Evolutionary conservation across 495 filamentous ascomycete species (phyloP), one percentile per base, ranked within the genome.

Genomic region (Daldinia bambusicola): DNA sequence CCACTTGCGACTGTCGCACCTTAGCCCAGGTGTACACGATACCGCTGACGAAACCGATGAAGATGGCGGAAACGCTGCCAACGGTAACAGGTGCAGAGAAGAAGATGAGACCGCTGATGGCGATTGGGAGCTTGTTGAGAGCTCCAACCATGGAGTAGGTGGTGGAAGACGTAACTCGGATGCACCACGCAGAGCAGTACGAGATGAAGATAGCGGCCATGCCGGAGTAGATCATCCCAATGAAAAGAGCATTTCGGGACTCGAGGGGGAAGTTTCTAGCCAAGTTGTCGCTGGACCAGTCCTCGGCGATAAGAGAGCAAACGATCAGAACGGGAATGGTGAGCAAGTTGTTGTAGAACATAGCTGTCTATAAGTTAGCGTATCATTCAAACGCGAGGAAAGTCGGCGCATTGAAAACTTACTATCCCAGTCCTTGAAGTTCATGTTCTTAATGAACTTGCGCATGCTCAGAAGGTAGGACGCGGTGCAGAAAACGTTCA

Each of bases 381-480:
- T 51, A 38, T 30, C 61, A 32, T 1, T 0, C 9, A 53, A 43
- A 40, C 36, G 9, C 34, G 22, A 16, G 26, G 31, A 9, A 6
- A 13, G n/a, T 36, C 9, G 1, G n/a, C 43, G 20, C 30, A 14
- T 32, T 10, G 0, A 50, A 30, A 31, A 88, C 95, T 81, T 88
- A 98, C 94, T 97, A 80, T 99, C 95, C 82, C 96, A 98, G 77
- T 99, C 95, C 85, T 97, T 98, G 83, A 99, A 98, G 86, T 97
- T 98, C 81, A 96, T 98, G 84, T 97, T 87, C 89, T 98, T 98
- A 76, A 98, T 98, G 61, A 96, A 89, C 87, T 99, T 99, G 77
- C 95, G 89, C 96, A 98, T 99, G 66, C 90, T 87, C 48, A 99
- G 82, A 37, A 98, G 83, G 74, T 97, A 99, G 22, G 92, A 88